These are phyloP conservation scores for Mycena kentingensis DNA, from an alignment of 768 basidiomycete species.

Conservation along the genomic window DNA sequence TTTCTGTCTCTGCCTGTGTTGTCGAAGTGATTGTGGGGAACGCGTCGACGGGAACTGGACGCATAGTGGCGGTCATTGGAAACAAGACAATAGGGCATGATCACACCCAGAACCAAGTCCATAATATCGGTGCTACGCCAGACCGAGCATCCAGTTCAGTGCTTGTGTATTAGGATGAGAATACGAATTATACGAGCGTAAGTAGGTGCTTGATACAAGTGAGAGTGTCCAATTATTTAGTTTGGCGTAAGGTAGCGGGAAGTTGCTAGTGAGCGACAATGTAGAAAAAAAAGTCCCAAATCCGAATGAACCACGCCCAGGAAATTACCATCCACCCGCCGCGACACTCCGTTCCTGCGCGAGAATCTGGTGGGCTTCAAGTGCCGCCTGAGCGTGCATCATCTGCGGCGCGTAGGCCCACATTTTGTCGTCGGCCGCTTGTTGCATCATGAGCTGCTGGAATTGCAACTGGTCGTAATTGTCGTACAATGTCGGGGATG, in stretches of 20 bases:
- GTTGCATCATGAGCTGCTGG: constrained; percentile 23
- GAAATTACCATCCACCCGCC: constrained; percentile 19
- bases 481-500: constrained; percentile 21
- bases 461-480: constrained; percentile 25
- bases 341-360: constrained; percentile 23
- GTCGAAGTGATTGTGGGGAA: constrained; percentile 65
- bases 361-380: constrained; percentile 18
- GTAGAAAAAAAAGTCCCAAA: constrained; percentile 14
- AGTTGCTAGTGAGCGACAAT: constrained; percentile 19
- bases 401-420: constrained; percentile 24
- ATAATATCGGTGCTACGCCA: no score
- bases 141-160: constrained; percentile 6
- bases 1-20: constrained; percentile 67
- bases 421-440: constrained; percentile 22
- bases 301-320: constrained; percentile 10
- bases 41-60: constrained; percentile 53
- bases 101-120: no score
- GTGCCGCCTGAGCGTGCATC: constrained; percentile 22
- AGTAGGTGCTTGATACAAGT: constrained; percentile 6
- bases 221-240: constrained; percentile 10
- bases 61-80: constrained; percentile 24
- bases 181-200: constrained; percentile 1
- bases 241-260: constrained; percentile 8
- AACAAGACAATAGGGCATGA: no score
- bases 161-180: constrained; percentile 21